Conservation (phyloP, 352 stramenopile genomes). For the Phytopythium oedochilum region DNA sequence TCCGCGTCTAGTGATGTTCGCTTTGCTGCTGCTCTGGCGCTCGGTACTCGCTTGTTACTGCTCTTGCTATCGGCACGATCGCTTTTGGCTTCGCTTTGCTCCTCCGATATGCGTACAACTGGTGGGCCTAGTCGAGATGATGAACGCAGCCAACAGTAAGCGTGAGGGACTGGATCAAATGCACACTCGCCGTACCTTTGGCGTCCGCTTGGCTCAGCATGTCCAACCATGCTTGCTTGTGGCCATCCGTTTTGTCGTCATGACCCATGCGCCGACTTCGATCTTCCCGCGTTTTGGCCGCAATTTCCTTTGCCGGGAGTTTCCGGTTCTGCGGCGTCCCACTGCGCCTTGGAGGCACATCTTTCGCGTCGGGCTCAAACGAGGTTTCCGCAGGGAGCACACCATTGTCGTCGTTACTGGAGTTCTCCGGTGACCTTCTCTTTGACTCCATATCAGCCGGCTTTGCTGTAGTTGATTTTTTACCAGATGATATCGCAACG, state of each 20-base stretch:
- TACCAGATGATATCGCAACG: background rate
- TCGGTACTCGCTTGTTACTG: background rate
- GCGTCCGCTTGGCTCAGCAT: background rate
- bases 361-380: background rate
- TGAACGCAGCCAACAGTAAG: too few relatives aligned
- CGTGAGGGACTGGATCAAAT: too few relatives aligned
- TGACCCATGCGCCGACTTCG: background rate
- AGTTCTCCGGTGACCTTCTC: background rate
- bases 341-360: background rate
- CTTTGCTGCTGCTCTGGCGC: background rate
- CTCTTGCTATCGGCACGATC: background rate
- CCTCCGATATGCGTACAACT: background rate
- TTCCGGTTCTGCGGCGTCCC: background rate
- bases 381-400: background rate
- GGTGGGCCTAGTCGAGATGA: background rate
- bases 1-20: background rate
- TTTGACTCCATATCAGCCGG: background rate
- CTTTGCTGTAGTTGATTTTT: background rate
- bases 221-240: slow-evolving; percentile 1
- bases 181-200: background rate
- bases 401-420: background rate
- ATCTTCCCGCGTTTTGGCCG: background rate
- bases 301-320: slow-evolving; percentile 3
- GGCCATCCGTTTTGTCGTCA: background rate
- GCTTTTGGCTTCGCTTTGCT: background rate